Evolutionary conservation across 345 rosid species (phyloP).

Genomic region (Pistacia integerrima): DNA sequence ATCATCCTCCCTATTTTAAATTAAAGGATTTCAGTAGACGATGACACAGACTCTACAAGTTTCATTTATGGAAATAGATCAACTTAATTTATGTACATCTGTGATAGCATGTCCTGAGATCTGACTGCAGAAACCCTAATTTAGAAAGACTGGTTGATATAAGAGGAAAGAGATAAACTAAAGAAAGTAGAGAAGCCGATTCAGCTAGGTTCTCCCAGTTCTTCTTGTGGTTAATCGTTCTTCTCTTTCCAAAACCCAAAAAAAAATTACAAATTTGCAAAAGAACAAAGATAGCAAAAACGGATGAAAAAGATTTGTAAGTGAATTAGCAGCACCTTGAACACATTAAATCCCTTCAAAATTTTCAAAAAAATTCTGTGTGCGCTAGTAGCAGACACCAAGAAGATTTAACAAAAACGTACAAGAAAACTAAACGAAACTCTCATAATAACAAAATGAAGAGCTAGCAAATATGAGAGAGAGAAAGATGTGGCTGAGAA

Average conservation of each 20-base stretch:
- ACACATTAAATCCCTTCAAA: conserved; percentile 14
- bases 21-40: conserved; percentile 13
- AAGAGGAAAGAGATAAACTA: conserved; percentile 26
- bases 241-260: not conserved
- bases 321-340: conserved; percentile 13
- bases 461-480: conserved; percentile 12
- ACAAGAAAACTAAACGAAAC: not conserved
- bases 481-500: conserved; percentile 29
- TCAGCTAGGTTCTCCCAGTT: conserved; percentile 1
- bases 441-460: not conserved
- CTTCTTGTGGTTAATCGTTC: not conserved
- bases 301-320: not conserved
- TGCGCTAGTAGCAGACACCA: conserved; percentile 25
- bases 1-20: conserved; percentile 22
- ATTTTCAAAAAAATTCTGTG: conserved; percentile 7
- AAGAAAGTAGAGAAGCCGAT: conserved; percentile 15
- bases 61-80: conserved; percentile 23
- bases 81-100: conserved; percentile 8
- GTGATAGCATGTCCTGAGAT: conserved; percentile 29
- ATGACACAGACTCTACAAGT: conserved; percentile 23
- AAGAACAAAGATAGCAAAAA: not conserved
- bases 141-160: conserved; percentile 31
- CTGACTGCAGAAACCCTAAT: conserved; percentile 43
- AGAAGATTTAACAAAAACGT: conserved; percentile 25
- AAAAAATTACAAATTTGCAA: not conserved